Evolutionary conservation across 495 filamentous ascomycete genomes (phyloP).

Genomic region (Aspergillus affinis): DNA sequence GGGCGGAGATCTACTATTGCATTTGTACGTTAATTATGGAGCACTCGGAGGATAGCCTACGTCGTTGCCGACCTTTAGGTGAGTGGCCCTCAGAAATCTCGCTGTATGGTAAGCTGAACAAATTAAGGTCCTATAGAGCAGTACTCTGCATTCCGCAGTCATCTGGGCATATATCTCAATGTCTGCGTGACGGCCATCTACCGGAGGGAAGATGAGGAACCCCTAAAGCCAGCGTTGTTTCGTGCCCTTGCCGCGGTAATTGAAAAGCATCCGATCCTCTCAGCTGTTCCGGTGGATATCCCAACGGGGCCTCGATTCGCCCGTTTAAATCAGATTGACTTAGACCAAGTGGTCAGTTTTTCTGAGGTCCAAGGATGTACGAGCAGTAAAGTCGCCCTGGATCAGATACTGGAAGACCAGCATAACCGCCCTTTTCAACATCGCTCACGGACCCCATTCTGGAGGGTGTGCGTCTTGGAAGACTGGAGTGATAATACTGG

Average conservation of each 20-base stretch:
- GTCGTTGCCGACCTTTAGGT: not conserved
- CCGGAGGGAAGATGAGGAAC: not conserved
- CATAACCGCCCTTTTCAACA: constrained; percentile 8
- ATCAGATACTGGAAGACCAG: not conserved
- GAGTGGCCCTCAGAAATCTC: not conserved
- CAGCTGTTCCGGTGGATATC: constrained; percentile 9
- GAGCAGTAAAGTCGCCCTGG: not conserved
- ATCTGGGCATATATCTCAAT: constrained; percentile 12
- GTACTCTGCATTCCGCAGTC: constrained; percentile 11
- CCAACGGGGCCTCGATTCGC: constrained; percentile 7
- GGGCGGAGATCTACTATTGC: no score
- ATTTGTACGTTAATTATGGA: not conserved
- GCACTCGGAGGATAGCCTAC: not conserved
- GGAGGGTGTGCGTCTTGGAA: constrained; percentile 14
- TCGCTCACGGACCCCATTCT: constrained; percentile 6
- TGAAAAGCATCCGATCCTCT: constrained; percentile 12
- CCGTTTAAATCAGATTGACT: constrained; percentile 1
- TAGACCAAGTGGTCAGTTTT: not conserved
- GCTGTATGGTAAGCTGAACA: not conserved
- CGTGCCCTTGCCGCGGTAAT: constrained; percentile 7
- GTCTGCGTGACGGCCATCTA: constrained; percentile 13
- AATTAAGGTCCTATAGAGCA: constrained; percentile 8
- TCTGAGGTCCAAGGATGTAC: not conserved
- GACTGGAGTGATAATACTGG: not conserved
- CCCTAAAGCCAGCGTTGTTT: constrained; percentile 10